phyloP scores from a whole-genome alignment of 768 basidiomycete species.

The Termitomyces heimii region DNA sequence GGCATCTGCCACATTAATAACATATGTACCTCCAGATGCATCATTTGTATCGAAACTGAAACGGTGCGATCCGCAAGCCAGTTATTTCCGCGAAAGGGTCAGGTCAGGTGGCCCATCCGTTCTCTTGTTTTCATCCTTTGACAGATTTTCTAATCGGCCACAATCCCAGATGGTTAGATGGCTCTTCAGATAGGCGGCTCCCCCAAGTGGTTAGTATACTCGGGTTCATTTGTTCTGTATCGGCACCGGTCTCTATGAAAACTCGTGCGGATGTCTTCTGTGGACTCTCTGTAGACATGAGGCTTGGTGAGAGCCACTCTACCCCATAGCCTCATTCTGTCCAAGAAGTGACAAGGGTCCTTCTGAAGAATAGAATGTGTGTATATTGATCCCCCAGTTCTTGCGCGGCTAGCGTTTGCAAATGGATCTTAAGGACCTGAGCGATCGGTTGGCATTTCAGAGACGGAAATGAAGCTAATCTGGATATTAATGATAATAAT shows the following conservation, averaged over 20 bases:
- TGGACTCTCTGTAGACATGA: background rate
- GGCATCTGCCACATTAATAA: background rate
- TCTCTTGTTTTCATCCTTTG: background rate
- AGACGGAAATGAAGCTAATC: slow-evolving; percentile 6
- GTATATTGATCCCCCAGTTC: background rate
- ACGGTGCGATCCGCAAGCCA: background rate
- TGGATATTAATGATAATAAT: background rate
- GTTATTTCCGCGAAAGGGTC: background rate
- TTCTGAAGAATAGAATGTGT: background rate
- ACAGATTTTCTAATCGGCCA: background rate
- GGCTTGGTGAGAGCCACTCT: background rate
- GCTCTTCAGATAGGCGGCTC: background rate
- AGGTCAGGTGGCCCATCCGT: background rate
- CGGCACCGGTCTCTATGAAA: background rate
- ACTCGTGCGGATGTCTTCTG: background rate
- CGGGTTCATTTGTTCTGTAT: background rate
- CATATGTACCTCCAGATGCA: background rate
- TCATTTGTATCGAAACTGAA: background rate
- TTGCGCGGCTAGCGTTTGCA: background rate
- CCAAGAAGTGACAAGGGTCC: background rate
- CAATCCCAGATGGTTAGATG: background rate
- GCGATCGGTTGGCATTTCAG: slow-evolving; percentile 7
- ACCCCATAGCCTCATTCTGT: background rate
- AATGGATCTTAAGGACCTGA: background rate
- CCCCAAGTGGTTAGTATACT: background rate